Conservation (phyloP, 805 yeast genomes). For the Yamadazyma philogaea region DNA sequence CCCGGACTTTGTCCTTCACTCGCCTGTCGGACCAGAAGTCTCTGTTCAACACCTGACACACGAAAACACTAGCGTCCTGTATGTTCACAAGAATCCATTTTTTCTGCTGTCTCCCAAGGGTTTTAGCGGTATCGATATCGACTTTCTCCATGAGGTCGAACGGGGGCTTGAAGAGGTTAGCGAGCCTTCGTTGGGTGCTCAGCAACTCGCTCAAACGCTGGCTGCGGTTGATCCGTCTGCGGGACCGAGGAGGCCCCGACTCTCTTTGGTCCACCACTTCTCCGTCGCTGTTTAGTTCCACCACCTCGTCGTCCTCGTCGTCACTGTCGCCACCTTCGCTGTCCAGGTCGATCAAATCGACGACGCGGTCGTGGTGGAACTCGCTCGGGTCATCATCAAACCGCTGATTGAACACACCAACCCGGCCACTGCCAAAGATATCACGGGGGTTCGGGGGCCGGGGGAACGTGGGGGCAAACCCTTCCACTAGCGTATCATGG, state of each 20-base stretch:
- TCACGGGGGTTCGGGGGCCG: conserved; percentile 27
- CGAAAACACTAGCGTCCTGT: conserved; percentile 81
- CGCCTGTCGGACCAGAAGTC: conserved; percentile 82
- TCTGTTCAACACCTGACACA: conserved; percentile 85
- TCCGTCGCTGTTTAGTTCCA: conserved; percentile 29
- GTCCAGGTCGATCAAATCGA: not conserved
- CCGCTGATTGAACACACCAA: conserved; percentile 60
- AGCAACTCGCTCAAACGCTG: conserved; percentile 34
- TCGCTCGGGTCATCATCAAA: conserved; percentile 39
- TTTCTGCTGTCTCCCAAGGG: conserved; percentile 55
- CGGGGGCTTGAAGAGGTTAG: conserved; percentile 87
- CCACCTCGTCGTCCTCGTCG: conserved; percentile 19
- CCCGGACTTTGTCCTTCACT: conserved; percentile 61
- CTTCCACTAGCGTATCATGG: conserved; percentile 72
- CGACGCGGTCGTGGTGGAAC: conserved; percentile 12
- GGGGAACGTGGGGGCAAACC: conserved; percentile 4
- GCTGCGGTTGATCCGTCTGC: conserved; percentile 27
- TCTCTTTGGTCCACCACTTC: conserved; percentile 20
- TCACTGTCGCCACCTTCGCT: conserved; percentile 21
- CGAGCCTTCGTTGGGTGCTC: conserved; percentile 64
- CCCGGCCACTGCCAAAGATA: conserved; percentile 48
- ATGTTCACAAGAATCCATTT: conserved; percentile 88
- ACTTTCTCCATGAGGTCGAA: conserved; percentile 76
- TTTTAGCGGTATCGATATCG: conserved; percentile 71
- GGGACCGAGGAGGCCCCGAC: conserved; percentile 19